Evolutionary conservation across 2,329 filamentous ascomycete genomes (phyloP).

Genomic region (Incumbomyces lentus): DNA sequence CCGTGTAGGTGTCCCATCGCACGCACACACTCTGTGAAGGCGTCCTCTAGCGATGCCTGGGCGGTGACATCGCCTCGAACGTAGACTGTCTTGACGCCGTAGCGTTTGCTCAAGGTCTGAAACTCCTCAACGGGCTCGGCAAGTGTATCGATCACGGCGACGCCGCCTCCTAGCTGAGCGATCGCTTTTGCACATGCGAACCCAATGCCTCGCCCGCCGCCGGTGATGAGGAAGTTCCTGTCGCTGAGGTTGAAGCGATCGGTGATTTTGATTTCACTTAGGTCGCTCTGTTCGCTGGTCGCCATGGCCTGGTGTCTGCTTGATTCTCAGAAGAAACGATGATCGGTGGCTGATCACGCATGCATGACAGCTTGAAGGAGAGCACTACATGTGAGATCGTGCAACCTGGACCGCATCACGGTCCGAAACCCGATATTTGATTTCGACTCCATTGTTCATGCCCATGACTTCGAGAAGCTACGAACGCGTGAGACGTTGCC

Average conservation of each 20-base stretch:
- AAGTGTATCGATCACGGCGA: conserved; percentile 14
- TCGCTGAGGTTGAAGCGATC: conserved; percentile 11
- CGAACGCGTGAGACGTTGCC: too few species aligned
- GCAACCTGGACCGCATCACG: too few species aligned
- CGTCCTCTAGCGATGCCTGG: background rate
- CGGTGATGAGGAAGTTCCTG: conserved; percentile 15
- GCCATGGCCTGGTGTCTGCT: background rate
- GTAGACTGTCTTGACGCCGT: conserved; percentile 11
- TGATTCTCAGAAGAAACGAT: background rate
- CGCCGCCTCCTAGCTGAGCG: conserved; percentile 14
- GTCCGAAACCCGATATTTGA: too few species aligned
- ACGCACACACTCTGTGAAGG: conserved; percentile 1
- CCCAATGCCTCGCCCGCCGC: conserved; percentile 15
- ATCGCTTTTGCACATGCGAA: conserved; percentile 14
- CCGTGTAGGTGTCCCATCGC: conserved; percentile 4
- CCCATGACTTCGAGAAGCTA: too few species aligned
- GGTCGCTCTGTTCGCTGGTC: background rate
- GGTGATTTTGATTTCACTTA: conserved; percentile 3
- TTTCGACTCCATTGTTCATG: too few species aligned
- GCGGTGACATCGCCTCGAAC: conserved; percentile 6
- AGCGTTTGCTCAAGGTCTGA: conserved; percentile 8
- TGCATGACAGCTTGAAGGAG: too few species aligned
- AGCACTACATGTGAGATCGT: too few species aligned
- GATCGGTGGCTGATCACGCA: background rate
- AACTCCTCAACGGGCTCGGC: conserved; percentile 13